Conservation (phyloP, 768 basidiomycete species). For the Auriscalpium microsporum region DNA sequence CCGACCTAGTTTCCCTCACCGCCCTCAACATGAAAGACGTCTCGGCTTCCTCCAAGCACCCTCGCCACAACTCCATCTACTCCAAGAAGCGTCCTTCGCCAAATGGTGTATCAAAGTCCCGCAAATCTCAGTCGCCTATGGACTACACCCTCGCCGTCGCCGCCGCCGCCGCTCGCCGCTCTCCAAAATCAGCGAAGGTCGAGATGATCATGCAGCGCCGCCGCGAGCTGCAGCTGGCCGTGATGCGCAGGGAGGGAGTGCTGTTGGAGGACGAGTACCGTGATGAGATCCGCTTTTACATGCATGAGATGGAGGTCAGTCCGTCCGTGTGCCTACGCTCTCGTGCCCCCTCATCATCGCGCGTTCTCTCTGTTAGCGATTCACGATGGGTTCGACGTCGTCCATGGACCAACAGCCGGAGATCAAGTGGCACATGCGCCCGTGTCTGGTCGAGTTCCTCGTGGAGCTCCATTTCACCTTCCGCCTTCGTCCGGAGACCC, state of each 20-base stretch:
- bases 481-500: conserved; percentile 94
- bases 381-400: conserved; percentile 83
- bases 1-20: conserved; percentile 30
- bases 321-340: background rate
- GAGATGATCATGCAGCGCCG: conserved; percentile 56
- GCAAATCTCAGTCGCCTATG: conserved; percentile 34
- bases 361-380: conserved; percentile 43
- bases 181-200: conserved; percentile 59
- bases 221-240: conserved; percentile 59
- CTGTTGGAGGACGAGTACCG: conserved; percentile 93
- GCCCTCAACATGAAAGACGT: conserved; percentile 69
- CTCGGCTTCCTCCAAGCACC: conserved; percentile 50
- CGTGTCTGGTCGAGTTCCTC: conserved; percentile 96
- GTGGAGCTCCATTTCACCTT: conserved; percentile 98
- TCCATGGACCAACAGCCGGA: conserved; percentile 99
- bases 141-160: conserved; percentile 44
- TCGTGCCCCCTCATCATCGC: conserved; percentile 4
- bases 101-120: conserved; percentile 62
- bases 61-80: conserved; percentile 59
- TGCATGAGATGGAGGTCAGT: conserved; percentile 98
- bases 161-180: conserved; percentile 36
- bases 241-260: conserved; percentile 62
- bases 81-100: conserved; percentile 84
- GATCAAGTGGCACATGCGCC: conserved; percentile 99
- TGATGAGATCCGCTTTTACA: conserved; percentile 86